These are phyloP conservation scores for Antrodiella citrinella DNA, from an alignment of 768 basidiomycete genomes.

Conservation along the genomic window DNA sequence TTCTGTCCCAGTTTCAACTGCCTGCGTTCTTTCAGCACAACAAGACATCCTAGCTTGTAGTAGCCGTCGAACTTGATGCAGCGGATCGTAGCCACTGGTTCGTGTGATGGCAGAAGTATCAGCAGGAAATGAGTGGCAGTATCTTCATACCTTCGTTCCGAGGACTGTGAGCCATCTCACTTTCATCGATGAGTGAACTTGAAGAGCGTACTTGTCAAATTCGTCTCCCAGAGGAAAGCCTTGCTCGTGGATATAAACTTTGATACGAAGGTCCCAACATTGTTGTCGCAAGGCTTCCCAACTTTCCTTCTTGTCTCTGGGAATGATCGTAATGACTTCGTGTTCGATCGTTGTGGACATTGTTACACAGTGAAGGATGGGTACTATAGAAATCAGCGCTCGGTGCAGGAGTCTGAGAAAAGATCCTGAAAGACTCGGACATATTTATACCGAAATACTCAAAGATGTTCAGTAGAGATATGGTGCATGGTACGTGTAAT, in stretches of 20 bases:
- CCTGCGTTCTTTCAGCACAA: constrained; percentile 60
- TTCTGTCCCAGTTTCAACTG: constrained; percentile 53
- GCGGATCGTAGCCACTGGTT: constrained; percentile 69
- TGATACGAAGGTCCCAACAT: constrained; percentile 55
- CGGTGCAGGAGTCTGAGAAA: too few relatives aligned
- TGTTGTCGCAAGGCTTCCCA: constrained; percentile 48
- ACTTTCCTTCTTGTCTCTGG: constrained; percentile 25
- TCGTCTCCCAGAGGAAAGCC: constrained; percentile 67
- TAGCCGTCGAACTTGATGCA: constrained; percentile 31
- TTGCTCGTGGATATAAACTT: constrained; percentile 60
- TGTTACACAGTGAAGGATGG: too few relatives aligned
- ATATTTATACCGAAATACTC: too few relatives aligned
- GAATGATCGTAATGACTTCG: constrained; percentile 45
- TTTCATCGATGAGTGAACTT: constrained; percentile 24
- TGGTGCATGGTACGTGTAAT: too few relatives aligned
- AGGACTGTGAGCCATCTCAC: constrained; percentile 54
- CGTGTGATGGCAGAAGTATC: constrained; percentile 49
- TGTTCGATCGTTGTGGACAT: constrained; percentile 30
- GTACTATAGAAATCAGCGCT: too few relatives aligned
- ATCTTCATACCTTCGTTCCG: constrained; percentile 56
- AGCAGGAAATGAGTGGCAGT: constrained; percentile 65
- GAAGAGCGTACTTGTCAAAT: constrained; percentile 54
- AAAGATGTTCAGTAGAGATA: too few relatives aligned
- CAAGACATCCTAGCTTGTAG: constrained; percentile 71
- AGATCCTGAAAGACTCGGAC: too few relatives aligned